A percentile compares a stretch with the other conserved stretches of the same genome.
Evolutionary conservation across 2,329 filamentous ascomycete species (phyloP).

Genomic region (Botrytis pseudocinerea): DNA sequence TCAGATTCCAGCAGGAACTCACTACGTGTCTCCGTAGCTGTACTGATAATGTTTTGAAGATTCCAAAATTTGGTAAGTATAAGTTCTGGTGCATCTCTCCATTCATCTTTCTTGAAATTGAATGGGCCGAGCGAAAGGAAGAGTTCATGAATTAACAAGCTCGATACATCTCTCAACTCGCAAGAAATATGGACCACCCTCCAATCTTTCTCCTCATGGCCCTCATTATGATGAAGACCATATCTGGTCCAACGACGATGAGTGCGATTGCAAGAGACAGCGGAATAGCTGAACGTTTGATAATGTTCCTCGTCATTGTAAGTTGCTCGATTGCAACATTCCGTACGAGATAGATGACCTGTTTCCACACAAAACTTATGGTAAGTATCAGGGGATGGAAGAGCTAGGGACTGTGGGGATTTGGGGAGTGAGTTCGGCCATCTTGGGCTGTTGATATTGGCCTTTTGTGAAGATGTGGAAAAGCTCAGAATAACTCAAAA

Average conservation of each 20-base stretch:
- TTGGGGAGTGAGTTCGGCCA: background rate
- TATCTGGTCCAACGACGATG: background rate
- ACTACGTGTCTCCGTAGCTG: background rate
- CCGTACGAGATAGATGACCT: background rate
- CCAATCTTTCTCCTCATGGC: background rate
- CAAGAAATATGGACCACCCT: background rate
- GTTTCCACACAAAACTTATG: background rate
- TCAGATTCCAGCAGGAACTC: background rate
- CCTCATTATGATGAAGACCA: background rate
- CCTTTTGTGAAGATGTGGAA: no score
- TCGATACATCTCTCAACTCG: background rate
- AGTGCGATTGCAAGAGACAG: background rate
- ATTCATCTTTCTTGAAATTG: slow-evolving; percentile 1
- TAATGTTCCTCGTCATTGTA: background rate
- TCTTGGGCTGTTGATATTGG: no score
- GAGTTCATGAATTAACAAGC: background rate
- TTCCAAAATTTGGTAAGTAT: background rate
- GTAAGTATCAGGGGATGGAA: background rate
- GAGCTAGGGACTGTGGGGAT: background rate
- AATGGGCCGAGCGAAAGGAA: background rate
- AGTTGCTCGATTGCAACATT: background rate
- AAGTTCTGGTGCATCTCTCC: slow-evolving; percentile 5
- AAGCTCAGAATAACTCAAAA: no score
- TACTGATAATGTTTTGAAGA: background rate
- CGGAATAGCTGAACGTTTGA: background rate